Evolutionary conservation across 805 yeast genomes (phyloP), one percentile per base, ranked within the genome.

Genomic region (Geotrichum ghanense): DNA sequence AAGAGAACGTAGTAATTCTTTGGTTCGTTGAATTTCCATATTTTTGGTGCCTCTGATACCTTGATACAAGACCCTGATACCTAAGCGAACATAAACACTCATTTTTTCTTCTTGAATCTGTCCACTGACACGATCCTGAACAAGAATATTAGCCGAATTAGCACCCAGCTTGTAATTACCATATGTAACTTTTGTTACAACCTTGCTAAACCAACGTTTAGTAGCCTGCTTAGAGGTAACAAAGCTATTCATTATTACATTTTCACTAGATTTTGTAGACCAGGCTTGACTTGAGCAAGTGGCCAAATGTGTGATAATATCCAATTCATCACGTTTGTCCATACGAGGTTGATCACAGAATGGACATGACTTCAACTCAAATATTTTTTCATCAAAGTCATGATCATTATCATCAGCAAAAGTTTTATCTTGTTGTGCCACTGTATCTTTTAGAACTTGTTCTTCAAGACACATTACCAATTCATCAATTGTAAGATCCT

Each of bases 61-160:
- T 55, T 81, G 77, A 63, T 90, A 90, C 2, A 90, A 67, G 41
- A 90, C 64, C 40, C 96, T 65, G 45, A 90, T 90, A 0, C 97
- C 98, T 31, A 92, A 60, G 43, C 96, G 71, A 9, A 92, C 92
- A 56, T 85, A 85, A 1, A 84, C 77, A 48, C 90, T 81, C 84
- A 92, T 90, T 56, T 87, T 87, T 57, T 90, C 98, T 60, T 90
- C 97, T 57, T 83, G 64, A n/a, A 90, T 77, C 41, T 85, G 74
- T 0, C 98, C 98, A 0, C 96, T 81, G 16, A 74, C 70, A 50
- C 98, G 71, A 61, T 92, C 97, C 62, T 92, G 97, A 2, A 90
- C 97, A 43, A 92, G 69, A 26, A 92, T 90, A 58, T 90, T 90
- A 7, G 97, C 98, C 43, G 94, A 87, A 59, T 90, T 86, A 21